These are phyloP conservation scores for Boletus pseudopeckii DNA, from an alignment of 768 basidiomycete species.

Conservation along the genomic window DNA sequence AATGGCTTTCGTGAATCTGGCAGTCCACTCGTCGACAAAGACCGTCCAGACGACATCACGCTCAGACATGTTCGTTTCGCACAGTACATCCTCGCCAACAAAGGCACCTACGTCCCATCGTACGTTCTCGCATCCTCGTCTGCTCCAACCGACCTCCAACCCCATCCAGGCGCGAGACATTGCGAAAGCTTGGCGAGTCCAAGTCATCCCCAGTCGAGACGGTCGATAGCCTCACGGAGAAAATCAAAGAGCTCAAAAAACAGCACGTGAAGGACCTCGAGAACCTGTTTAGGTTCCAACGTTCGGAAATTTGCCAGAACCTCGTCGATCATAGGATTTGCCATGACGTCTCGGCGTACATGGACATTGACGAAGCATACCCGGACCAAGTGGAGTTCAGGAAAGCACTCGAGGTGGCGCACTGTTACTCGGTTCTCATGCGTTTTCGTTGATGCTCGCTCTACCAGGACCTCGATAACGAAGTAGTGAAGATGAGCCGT, in stretches of 20 bases:
- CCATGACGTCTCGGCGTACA: slow-evolving; percentile 27
- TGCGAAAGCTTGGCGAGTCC: slow-evolving; percentile 22
- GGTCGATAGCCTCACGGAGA: slow-evolving; percentile 22
- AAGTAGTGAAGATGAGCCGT: slow-evolving; percentile 15
- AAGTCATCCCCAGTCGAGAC: slow-evolving; percentile 21
- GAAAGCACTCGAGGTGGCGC: slow-evolving; percentile 20
- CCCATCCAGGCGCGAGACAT: slow-evolving; percentile 15
- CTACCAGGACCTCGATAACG: slow-evolving; percentile 19
- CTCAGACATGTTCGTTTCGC: slow-evolving; percentile 35
- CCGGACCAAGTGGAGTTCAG: slow-evolving; percentile 26
- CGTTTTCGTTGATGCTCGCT: background rate
- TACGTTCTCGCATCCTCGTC: slow-evolving; percentile 17
- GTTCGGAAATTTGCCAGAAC: slow-evolving; percentile 31
- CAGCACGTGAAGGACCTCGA: slow-evolving; percentile 32
- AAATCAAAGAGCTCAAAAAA: slow-evolving; percentile 29
- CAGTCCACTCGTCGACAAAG: slow-evolving; percentile 4
- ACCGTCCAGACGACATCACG: slow-evolving; percentile 22
- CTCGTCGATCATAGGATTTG: slow-evolving; percentile 27
- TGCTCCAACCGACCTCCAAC: background rate
- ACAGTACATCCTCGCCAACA: slow-evolving; percentile 39
- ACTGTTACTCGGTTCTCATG: background rate
- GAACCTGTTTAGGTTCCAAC: slow-evolving; percentile 30
- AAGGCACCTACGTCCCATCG: slow-evolving; percentile 39
- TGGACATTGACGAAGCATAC: slow-evolving; percentile 26
- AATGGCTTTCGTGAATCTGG: slow-evolving; percentile 27